Base-by-base conservation (phyloP, 257 asterid genomes). In the Solanum chiquidenum region DNA sequence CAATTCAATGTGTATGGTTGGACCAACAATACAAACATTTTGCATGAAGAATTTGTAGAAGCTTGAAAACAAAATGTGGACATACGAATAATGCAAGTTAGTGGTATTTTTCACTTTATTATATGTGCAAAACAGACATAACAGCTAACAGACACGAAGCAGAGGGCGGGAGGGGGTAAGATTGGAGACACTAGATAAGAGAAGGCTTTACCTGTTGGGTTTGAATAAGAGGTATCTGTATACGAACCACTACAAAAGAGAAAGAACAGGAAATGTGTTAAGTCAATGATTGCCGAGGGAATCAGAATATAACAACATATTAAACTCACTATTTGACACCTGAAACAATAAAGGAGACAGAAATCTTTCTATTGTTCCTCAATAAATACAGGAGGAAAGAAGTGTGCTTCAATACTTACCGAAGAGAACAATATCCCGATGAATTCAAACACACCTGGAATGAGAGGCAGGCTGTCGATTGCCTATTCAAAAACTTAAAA, bases 141-240 rank as follows among this genome's bases (percentile, higher is more conserved):
- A 34, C 60, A 60, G 80, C 73, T 21, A 21, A n/a, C 21, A 37
- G 76, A 23, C 35, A 27, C 9, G 64, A 55, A 55, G 64, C 21
- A n/a, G 49, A 34, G 33, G 5, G n/a, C 3, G 37, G 62, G 21
- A n/a, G 40, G 27, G 66, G 6, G 85, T 80, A 80, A 44, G 66
- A 46, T 27, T 27, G 85, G 85, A 80, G 85, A 16, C 27, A 69
- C 21, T 12, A 8, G 34, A 3, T 8, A 34, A 58, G 58, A n/a
- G 31, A 38, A 74, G 40, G 82, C 3, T 60, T 86, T 89, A 97
- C 99, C 99, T 87, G 86, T 95, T 94, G 20, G 99, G 99, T 91
- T 93, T 97, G 97, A 94, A 97, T 85, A 97, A 82, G 92, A 97
- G 99, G 89, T 94, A 94, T 72, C 98, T 94, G 89, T 97, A 94